Evolutionary conservation across 2,329 filamentous ascomycete genomes (phyloP).

Genomic region (Pseudogymnoascus sp.): DNA sequence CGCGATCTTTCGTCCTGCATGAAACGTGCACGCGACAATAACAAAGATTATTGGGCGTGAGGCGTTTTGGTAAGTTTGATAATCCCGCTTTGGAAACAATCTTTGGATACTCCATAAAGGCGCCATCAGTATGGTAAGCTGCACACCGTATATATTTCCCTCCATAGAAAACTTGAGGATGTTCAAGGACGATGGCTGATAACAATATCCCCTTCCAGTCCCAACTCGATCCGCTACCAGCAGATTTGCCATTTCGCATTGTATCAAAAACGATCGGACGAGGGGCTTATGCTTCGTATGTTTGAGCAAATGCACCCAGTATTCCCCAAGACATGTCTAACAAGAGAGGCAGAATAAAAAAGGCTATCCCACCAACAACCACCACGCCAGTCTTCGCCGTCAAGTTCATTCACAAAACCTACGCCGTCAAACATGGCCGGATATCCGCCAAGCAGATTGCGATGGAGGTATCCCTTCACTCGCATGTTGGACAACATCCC

Average conservation of each 20-base stretch:
- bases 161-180: not conserved
- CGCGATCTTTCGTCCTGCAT: constrained; percentile 16
- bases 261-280: constrained; percentile 94
- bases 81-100: not conserved
- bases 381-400: constrained; percentile 81
- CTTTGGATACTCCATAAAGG: not conserved
- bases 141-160: not conserved
- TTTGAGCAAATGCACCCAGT: constrained; percentile 19
- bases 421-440: constrained; percentile 81
- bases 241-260: constrained; percentile 82
- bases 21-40: constrained; percentile 25
- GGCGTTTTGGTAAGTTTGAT: constrained; percentile 23
- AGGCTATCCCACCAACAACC: constrained; percentile 69
- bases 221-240: constrained; percentile 79
- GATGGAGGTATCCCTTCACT: constrained; percentile 87
- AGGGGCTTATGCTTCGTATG: constrained; percentile 93
- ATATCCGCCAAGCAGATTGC: constrained; percentile 83
- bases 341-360: constrained; percentile 52
- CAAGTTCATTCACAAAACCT: constrained; percentile 97
- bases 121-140: constrained; percentile 5
- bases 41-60: constrained; percentile 21
- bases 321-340: constrained; percentile 15
- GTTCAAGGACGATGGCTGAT: constrained; percentile 18
- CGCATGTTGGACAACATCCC: constrained; percentile 77
- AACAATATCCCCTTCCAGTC: constrained; percentile 48